Percentiles rank a stretch among this genome's conserved stretches.
Evolutionary conservation across 768 basidiomycete species (phyloP).

Genomic region (Trametes cubensis): DNA sequence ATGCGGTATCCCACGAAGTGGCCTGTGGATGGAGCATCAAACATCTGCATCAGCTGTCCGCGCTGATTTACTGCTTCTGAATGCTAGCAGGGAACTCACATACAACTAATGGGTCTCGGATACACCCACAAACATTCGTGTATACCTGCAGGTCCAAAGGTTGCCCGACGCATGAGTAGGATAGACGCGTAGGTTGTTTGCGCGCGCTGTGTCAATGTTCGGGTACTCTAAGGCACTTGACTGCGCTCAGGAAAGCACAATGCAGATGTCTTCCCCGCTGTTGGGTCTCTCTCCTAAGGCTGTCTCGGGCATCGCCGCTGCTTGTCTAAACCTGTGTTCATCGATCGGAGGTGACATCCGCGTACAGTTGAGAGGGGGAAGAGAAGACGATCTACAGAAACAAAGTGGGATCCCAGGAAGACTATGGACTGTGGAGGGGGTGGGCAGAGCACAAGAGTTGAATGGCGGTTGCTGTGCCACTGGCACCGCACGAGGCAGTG

Average conservation of each 20-base stretch:
- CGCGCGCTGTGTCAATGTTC: background rate
- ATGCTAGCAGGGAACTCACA: constrained; percentile 1
- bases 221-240: too few relatives aligned
- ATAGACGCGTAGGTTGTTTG: background rate
- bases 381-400: too few relatives aligned
- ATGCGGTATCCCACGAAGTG: constrained; percentile 11
- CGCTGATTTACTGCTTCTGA: constrained; percentile 2
- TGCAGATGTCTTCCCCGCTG: background rate
- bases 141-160: constrained; percentile 10
- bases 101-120: background rate
- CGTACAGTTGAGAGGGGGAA: too few relatives aligned
- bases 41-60: constrained; percentile 7
- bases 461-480: too few relatives aligned
- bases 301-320: background rate
- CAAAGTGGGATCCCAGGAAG: too few relatives aligned
- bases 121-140: background rate
- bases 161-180: background rate
- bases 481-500: too few relatives aligned
- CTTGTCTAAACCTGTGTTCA: background rate
- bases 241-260: background rate
- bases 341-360: too few relatives aligned
- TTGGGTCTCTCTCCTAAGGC: background rate
- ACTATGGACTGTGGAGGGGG: too few relatives aligned
- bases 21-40: constrained; percentile 10
- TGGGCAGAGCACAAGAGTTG: too few relatives aligned